Base-by-base conservation (phyloP, 208 protist genomes). In the Leishmania gerbilli region DNA sequence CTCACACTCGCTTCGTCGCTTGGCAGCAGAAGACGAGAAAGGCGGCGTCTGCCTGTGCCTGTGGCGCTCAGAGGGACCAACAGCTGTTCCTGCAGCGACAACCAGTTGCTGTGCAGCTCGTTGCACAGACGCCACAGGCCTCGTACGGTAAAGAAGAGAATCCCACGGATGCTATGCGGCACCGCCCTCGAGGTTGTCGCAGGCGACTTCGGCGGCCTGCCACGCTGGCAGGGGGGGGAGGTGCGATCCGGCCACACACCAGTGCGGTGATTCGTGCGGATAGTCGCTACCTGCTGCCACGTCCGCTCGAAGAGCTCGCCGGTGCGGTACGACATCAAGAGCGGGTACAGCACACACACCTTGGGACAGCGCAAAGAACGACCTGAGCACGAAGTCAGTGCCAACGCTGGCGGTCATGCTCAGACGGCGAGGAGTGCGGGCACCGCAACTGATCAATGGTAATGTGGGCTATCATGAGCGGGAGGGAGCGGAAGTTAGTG, bases 371-470 rank as follows among this genome's bases (percentile, higher is more conserved):
- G 86, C 82, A 65, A 92, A 92, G 51, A 49, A 79, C 17, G 80
- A n/a, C 60, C 71, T 79, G 15, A 94, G 45, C 9, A 92, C 82
- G n/a, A 90, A 53, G 49, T 88, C 85, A 4, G 79, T 79, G 0
- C 47, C 86, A 31, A 88, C 83, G 68, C 74, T 78, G 34, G 88
- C 76, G 34, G 90, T 45, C 9, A 74, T 40, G 67, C 77, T 34
- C 7, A 40, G 60, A 75, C 21, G 58, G 67, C 1, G 58, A 71
- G 8, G 49, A 74, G 0, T 49, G n/a, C 34, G 79, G 74, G 21
- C 85, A 85, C 80, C 88, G 51, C 60, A 91, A 79, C 69, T 91
- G 87, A 88, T 89, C 77, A 60, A 94, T 77, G 13, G 88, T 27
- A 34, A 76, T 85, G 79, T 87, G 87, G 49, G 80, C 56, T 69